Conservation (phyloP, 2,329 filamentous ascomycete species). For the Alternaria sp. region DNA sequence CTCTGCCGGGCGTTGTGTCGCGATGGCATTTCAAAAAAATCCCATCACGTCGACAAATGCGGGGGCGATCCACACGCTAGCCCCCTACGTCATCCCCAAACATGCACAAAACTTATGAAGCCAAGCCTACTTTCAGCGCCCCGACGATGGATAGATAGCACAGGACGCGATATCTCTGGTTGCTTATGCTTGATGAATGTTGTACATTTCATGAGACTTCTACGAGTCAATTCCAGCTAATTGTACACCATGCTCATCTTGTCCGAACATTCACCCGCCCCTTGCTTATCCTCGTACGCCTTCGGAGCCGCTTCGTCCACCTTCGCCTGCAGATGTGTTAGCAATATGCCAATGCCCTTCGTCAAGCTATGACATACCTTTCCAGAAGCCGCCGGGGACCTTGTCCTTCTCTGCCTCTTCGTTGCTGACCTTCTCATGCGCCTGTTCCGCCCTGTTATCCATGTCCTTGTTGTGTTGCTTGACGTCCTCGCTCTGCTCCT, state of each 20-base stretch:
- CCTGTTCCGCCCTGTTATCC: constrained; percentile 50
- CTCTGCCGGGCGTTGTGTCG: constrained; percentile 7
- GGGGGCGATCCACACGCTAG: constrained; percentile 6
- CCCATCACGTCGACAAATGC: constrained; percentile 22
- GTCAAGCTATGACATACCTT: constrained; percentile 33
- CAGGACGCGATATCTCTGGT: neutral
- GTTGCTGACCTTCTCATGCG: constrained; percentile 47
- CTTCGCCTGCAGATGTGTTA: constrained; percentile 30
- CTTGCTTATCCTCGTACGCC: constrained; percentile 7
- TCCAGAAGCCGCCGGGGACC: constrained; percentile 49
- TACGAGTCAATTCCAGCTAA: neutral
- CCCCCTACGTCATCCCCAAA: constrained; percentile 21
- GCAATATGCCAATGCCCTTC: neutral
- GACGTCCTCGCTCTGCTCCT: constrained; percentile 47
- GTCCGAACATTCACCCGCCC: neutral
- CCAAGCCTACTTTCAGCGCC: neutral
- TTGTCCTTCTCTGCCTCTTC: constrained; percentile 51
- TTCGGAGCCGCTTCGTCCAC: constrained; percentile 30
- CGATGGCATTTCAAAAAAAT: constrained; percentile 38
- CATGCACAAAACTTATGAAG: constrained; percentile 24
- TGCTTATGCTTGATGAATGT: neutral
- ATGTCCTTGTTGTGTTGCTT: constrained; percentile 54
- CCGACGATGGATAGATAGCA: neutral
- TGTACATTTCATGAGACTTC: neutral
- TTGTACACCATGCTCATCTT: constrained; percentile 2